phyloP scores from a whole-genome alignment of 352 stramenopile genomes.

The Aphanomyces astaci region DNA sequence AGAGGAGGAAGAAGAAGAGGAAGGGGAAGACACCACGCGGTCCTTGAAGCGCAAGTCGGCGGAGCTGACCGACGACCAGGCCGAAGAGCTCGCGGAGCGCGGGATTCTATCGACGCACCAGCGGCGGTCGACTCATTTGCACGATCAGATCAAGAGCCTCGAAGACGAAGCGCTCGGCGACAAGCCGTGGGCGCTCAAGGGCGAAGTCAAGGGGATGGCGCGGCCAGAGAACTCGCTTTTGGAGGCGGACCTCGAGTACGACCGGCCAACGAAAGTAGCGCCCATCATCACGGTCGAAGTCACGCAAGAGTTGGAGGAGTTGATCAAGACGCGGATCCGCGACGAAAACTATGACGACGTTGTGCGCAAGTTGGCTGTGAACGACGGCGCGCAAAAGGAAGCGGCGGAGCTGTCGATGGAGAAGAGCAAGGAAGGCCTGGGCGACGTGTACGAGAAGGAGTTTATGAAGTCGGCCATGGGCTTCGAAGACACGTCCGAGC shows the following conservation, averaged over 20 bases:
- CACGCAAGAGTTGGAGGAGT: slow-evolving; percentile 86
- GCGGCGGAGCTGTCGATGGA: slow-evolving; percentile 90
- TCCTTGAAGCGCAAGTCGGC: slow-evolving; percentile 35
- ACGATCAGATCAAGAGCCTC: slow-evolving; percentile 80
- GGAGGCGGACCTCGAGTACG: slow-evolving; percentile 90
- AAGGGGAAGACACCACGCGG: slow-evolving; percentile 50
- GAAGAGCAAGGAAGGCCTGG: slow-evolving; percentile 85
- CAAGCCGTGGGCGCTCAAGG: slow-evolving; percentile 91
- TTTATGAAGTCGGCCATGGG: slow-evolving; percentile 93
- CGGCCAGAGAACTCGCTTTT: slow-evolving; percentile 91
- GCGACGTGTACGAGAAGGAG: slow-evolving; percentile 93
- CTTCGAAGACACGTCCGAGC: slow-evolving; percentile 87
- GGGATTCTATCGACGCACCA: slow-evolving; percentile 67
- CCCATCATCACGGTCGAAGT: slow-evolving; percentile 90
- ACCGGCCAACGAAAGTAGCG: slow-evolving; percentile 85
- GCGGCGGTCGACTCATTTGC: slow-evolving; percentile 50
- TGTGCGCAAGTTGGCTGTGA: slow-evolving; percentile 78
- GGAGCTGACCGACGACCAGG: slow-evolving; percentile 44
- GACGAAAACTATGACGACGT: slow-evolving; percentile 95
- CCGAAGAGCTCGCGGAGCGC: slow-evolving; percentile 57
- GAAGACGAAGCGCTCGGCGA: slow-evolving; percentile 86
- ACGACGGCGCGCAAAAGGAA: slow-evolving; percentile 75
- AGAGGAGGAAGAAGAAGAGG: slow-evolving; percentile 28
- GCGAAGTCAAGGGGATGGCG: slow-evolving; percentile 78
- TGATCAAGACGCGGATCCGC: slow-evolving; percentile 92